Percentiles rank a stretch among this genome's conserved stretches.
These are phyloP conservation scores for Camellia oleifera DNA, from an alignment of 179 eudicot species.

Conservation along the genomic window DNA sequence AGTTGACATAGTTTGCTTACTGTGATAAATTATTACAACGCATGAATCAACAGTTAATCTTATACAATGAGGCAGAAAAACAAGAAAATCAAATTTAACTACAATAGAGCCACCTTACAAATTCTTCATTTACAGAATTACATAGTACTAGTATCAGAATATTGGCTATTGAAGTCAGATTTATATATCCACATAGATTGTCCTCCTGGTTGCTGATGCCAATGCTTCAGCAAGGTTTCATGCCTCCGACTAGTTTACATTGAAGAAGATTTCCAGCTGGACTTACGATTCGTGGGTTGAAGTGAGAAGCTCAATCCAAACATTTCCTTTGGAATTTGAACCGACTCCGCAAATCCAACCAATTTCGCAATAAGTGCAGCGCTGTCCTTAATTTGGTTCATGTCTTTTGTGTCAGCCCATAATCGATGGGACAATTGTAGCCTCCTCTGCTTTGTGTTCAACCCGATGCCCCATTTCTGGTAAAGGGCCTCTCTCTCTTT, in stretches of 20 bases:
- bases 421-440: slow-evolving; percentile 47
- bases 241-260: slow-evolving; percentile 22
- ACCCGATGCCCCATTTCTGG: slow-evolving; percentile 55
- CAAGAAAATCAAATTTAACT: not conserved
- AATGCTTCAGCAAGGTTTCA: slow-evolving; percentile 1
- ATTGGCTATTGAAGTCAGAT: too few relatives aligned
- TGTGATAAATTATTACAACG: not conserved
- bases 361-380: slow-evolving; percentile 64
- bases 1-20: too few relatives aligned
- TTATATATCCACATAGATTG: too few relatives aligned
- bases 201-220: not conserved
- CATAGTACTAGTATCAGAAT: too few relatives aligned
- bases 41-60: not conserved
- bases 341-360: slow-evolving; percentile 57
- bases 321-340: slow-evolving; percentile 59
- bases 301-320: slow-evolving; percentile 73
- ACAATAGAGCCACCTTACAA: not conserved
- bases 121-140: not conserved
- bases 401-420: slow-evolving; percentile 64
- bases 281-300: slow-evolving; percentile 31
- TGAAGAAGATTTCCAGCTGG: slow-evolving; percentile 17
- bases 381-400: slow-evolving; percentile 39
- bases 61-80: not conserved
- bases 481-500: slow-evolving; percentile 63
- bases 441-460: slow-evolving; percentile 67